These are phyloP conservation scores for Metschnikowia bowlesiae DNA, from an alignment of 805 yeast species.

Conservation along the genomic window DNA sequence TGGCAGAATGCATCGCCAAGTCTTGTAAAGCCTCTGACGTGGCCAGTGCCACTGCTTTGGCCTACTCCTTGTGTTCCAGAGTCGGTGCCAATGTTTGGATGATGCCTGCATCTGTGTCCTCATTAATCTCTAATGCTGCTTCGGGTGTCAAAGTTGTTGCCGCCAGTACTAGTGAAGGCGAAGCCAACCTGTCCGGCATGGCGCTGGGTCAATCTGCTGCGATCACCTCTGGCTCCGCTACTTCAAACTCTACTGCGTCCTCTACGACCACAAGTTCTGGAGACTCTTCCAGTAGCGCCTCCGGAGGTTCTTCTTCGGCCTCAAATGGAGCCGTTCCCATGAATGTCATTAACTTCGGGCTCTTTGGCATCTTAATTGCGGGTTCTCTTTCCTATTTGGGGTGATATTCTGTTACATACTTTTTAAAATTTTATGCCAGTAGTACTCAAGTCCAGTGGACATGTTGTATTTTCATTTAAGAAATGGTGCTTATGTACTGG, in stretches of 20 bases:
- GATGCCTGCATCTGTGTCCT: conserved; percentile 41
- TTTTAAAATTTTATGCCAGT: too few relatives aligned
- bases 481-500: too few relatives aligned
- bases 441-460: too few relatives aligned
- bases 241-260: background rate
- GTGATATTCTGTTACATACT: too few relatives aligned
- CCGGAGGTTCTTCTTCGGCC: conserved; percentile 1
- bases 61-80: conserved; percentile 37
- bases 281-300: background rate
- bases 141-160: conserved; percentile 4
- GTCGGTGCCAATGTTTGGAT: conserved; percentile 44
- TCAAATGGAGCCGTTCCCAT: conserved; percentile 1
- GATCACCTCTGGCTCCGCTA: conserved; percentile 4
- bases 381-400: background rate
- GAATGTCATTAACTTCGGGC: background rate
- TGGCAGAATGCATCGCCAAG: conserved; percentile 40
- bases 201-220: conserved; percentile 6
- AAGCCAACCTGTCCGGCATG: conserved; percentile 6
- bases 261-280: background rate
- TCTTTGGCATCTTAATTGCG: background rate
- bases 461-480: too few relatives aligned
- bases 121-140: conserved; percentile 26
- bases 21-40: conserved; percentile 36
- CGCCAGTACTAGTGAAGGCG: conserved; percentile 4
- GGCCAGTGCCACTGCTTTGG: conserved; percentile 35